Conservation (phyloP, 1,139 yeast genomes). For the Saccharomyces hybrid region DNA sequence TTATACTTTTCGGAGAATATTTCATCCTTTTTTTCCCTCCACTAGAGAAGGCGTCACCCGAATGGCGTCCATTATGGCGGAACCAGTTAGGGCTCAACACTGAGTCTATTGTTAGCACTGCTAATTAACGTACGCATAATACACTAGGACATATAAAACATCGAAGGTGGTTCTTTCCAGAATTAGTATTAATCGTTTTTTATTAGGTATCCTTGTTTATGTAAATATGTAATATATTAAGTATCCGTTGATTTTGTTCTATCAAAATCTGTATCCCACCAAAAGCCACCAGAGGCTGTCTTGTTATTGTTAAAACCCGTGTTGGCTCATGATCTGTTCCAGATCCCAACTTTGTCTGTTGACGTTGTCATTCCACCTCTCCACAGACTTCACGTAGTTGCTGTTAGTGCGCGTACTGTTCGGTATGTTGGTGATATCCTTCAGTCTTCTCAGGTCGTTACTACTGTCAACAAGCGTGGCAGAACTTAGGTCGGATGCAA, state of each 20-base stretch:
- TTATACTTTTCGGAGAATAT: conserved; percentile 1
- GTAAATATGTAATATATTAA: background rate
- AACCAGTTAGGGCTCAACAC: background rate
- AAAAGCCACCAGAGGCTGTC: background rate
- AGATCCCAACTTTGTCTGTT: conserved; percentile 8
- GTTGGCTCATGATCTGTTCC: conserved; percentile 3
- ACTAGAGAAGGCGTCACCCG: background rate
- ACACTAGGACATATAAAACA: too few species aligned
- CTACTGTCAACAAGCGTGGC: conserved; percentile 13
- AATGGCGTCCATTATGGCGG: background rate
- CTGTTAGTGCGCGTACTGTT: background rate
- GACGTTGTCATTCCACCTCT: background rate
- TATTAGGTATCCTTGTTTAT: background rate
- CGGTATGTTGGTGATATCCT: background rate
- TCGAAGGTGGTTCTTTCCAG: background rate
- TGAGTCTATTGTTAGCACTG: too few species aligned
- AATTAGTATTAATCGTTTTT: background rate
- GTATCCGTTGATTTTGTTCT: background rate
- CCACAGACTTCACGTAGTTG: background rate
- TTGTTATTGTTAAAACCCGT: background rate
- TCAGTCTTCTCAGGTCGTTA: conserved; percentile 1
- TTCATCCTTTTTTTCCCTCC: background rate
- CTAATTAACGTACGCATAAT: background rate
- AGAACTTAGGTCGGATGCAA: conserved; percentile 21
- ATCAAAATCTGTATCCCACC: background rate